Evolutionary conservation across 2,329 filamentous ascomycete genomes (phyloP).

Genomic region (Neocatenulostroma microsporum): DNA sequence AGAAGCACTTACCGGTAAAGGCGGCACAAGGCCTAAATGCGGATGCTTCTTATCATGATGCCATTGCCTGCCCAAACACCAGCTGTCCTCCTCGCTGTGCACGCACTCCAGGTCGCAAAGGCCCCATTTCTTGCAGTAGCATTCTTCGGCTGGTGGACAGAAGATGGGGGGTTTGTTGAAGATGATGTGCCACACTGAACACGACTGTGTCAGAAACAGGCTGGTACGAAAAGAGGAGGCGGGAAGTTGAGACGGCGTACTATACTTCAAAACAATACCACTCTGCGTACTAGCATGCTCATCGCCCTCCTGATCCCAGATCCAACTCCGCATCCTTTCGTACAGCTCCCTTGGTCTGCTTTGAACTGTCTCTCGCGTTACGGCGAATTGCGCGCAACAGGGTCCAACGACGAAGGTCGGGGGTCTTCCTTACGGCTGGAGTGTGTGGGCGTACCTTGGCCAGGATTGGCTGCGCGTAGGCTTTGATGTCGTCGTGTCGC

Average conservation of each 20-base stretch:
- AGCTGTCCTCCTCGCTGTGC: slow-evolving; percentile 2
- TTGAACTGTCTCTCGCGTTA: slow-evolving; percentile 40
- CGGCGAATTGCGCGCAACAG: slow-evolving; percentile 50
- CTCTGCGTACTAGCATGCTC: slow-evolving; percentile 13
- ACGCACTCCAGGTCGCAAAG: slow-evolving; percentile 8
- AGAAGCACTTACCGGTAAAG: background rate
- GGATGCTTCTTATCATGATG: background rate
- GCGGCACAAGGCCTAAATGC: background rate
- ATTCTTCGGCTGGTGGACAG: slow-evolving; percentile 18
- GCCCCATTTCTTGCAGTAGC: slow-evolving; percentile 16
- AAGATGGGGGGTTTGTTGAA: slow-evolving; percentile 20
- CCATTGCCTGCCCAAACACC: background rate
- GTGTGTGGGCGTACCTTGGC: too few species aligned
- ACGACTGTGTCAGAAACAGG: too few species aligned
- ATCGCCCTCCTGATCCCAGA: slow-evolving; percentile 25
- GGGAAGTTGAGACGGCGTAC: too few species aligned
- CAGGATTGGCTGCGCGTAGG: too few species aligned
- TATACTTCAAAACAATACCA: slow-evolving; percentile 48
- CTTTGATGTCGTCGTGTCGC: too few species aligned
- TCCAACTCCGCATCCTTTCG: slow-evolving; percentile 41
- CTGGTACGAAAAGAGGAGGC: too few species aligned
- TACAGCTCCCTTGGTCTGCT: slow-evolving; percentile 42
- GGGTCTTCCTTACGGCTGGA: slow-evolving; percentile 27
- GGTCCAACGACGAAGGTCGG: slow-evolving; percentile 43
- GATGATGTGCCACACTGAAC: slow-evolving; percentile 35